phyloP scores from a whole-genome alignment of 805 yeast genomes.

The Saccharomycopsis selenospora region DNA sequence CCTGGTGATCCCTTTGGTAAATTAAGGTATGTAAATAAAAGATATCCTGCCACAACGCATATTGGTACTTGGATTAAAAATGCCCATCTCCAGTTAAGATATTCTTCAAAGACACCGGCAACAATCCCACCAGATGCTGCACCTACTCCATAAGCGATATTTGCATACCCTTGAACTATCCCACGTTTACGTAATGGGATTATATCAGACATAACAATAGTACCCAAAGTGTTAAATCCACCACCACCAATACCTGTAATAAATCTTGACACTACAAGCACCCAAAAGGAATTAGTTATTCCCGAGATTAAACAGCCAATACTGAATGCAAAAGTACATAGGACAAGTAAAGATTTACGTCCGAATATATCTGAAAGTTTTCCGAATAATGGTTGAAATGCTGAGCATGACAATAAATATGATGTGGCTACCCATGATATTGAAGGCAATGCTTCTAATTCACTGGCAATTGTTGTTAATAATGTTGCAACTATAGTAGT shows the following conservation, averaged over 20 bases:
- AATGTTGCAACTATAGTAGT: conserved; percentile 55
- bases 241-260: conserved; percentile 91
- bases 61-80: conserved; percentile 49
- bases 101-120: conserved; percentile 49
- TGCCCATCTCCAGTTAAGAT: conserved; percentile 61
- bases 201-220: conserved; percentile 70
- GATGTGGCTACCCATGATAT: conserved; percentile 70
- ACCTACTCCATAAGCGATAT: conserved; percentile 65
- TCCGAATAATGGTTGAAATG: conserved; percentile 71
- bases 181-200: conserved; percentile 73
- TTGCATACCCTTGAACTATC: conserved; percentile 71
- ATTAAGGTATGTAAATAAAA: conserved; percentile 33
- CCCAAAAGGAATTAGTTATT: conserved; percentile 27
- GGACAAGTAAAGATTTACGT: conserved; percentile 36
- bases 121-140: conserved; percentile 62
- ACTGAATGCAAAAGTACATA: conserved; percentile 37
- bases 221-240: conserved; percentile 67
- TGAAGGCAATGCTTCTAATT: conserved; percentile 43
- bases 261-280: conserved; percentile 50
- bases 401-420: conserved; percentile 59
- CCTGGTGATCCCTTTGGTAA: conserved; percentile 48
- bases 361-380: conserved; percentile 62
- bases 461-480: conserved; percentile 51
- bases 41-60: conserved; percentile 34
- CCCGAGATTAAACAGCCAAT: conserved; percentile 41